Percentiles rank a stretch among this genome's conserved stretches.
Conservation (phyloP, 495 filamentous ascomycete species). For the Astrocystis sublimbata region DNA sequence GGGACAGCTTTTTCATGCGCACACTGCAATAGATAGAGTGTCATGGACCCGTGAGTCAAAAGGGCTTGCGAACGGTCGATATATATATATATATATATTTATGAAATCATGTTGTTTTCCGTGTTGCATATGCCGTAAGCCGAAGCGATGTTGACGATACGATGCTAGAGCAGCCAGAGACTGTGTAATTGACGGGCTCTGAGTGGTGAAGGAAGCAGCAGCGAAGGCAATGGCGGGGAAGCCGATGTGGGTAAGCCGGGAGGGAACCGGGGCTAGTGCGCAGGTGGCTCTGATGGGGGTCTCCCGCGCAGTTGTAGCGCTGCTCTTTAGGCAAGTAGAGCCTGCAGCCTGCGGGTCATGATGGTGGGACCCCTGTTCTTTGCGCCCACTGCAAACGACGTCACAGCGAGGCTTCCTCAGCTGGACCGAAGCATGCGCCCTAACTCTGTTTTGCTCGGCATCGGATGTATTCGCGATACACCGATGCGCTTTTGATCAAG, state of each 20-base stretch:
- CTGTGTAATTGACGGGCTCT: background rate
- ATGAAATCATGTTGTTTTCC: too few species aligned
- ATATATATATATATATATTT: too few species aligned
- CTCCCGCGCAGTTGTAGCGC: background rate
- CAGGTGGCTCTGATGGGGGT: background rate
- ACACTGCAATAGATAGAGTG: too few species aligned
- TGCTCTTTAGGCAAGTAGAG: background rate
- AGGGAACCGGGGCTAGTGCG: too few species aligned
- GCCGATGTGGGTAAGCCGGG: conserved; percentile 1
- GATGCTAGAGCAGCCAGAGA: too few species aligned
- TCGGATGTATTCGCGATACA: conserved; percentile 1
- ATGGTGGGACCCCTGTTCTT: conserved; percentile 5
- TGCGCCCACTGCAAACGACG: conserved; percentile 4
- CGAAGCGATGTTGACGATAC: too few species aligned
- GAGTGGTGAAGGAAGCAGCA: background rate
- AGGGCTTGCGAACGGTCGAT: too few species aligned
- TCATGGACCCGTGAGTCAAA: too few species aligned
- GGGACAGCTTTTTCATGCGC: too few species aligned
- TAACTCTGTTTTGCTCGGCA: background rate
- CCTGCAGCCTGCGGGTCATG: background rate
- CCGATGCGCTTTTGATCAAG: background rate
- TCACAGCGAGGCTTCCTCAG: conserved; percentile 18
- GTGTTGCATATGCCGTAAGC: too few species aligned
- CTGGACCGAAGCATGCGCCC: conserved; percentile 3
- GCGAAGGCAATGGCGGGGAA: background rate